Conservation (phyloP, 768 basidiomycete species). For the Termitomyces sp. region DNA sequence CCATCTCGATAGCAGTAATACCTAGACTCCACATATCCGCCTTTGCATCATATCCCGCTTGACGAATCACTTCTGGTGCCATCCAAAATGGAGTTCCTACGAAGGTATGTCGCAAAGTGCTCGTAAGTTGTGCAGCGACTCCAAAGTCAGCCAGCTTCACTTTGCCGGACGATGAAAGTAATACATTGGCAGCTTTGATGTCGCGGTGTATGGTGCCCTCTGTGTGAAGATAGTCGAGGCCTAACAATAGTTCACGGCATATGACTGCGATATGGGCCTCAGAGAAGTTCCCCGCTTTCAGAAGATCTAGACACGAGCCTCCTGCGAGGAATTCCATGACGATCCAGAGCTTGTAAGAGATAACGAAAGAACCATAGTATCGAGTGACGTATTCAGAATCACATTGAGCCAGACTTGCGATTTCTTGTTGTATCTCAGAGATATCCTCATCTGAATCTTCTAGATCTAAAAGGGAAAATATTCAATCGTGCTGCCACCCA, state of each 20-base stretch:
- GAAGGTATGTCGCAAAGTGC: conserved; percentile 92
- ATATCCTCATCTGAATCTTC: conserved; percentile 99
- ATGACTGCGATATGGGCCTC: conserved; percentile 95
- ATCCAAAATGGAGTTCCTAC: conserved; percentile 98
- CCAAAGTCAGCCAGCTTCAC: conserved; percentile 99
- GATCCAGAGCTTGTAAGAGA: conserved; percentile 97
- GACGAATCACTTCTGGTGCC: conserved; percentile 97
- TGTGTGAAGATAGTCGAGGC: conserved; percentile 93
- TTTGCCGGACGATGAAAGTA: conserved; percentile 84
- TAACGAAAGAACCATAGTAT: conserved; percentile 96
- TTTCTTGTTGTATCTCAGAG: conserved; percentile 97
- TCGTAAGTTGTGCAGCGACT: conserved; percentile 95
- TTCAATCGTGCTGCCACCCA: neutral
- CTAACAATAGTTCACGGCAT: conserved; percentile 86
- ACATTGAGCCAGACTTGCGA: conserved; percentile 91
- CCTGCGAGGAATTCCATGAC: conserved; percentile 99
- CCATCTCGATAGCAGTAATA: conserved; percentile 98
- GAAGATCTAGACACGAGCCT: conserved; percentile 95
- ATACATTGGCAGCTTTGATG: conserved; percentile 96
- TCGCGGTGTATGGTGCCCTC: conserved; percentile 98
- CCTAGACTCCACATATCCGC: conserved; percentile 98
- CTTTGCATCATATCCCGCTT: conserved; percentile 92
- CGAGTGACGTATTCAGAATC: conserved; percentile 95
- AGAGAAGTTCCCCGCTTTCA: conserved; percentile 86
- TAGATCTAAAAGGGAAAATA: conserved; percentile 52